A percentile compares a stretch with the other conserved stretches of the same genome.
phyloP scores from a whole-genome alignment of 2,329 filamentous ascomycete genomes.

The Helotiales sp. region DNA sequence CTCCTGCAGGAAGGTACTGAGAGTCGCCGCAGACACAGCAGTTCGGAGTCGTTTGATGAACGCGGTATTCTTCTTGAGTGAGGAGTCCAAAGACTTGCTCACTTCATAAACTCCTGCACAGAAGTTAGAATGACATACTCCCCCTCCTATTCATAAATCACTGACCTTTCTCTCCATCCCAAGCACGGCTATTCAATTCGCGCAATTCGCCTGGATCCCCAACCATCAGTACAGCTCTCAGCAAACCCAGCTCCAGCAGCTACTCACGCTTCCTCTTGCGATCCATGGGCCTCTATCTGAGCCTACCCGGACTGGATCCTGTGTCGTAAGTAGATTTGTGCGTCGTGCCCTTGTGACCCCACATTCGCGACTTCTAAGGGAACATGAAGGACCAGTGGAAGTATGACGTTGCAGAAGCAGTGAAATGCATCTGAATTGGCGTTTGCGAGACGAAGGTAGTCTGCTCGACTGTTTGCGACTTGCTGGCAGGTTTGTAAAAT shows the following conservation, averaged over 20 bases:
- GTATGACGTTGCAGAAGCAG: slow-evolving; percentile 32
- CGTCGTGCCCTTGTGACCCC: slow-evolving; percentile 34
- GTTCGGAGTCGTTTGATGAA: slow-evolving; percentile 97
- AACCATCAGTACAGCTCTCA: slow-evolving; percentile 20
- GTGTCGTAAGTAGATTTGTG: slow-evolving; percentile 23
- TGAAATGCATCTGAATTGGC: slow-evolving; percentile 38
- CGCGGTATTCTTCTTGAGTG: slow-evolving; percentile 95
- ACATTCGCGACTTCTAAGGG: slow-evolving; percentile 37
- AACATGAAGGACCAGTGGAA: slow-evolving; percentile 35
- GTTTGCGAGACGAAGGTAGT: slow-evolving; percentile 12
- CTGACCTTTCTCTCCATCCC: slow-evolving; percentile 84
- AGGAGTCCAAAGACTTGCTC: slow-evolving; percentile 82
- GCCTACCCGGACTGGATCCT: slow-evolving; percentile 22
- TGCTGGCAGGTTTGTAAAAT: slow-evolving; percentile 2
- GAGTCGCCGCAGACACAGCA: slow-evolving; percentile 76
- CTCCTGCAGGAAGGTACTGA: slow-evolving; percentile 84
- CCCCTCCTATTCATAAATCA: slow-evolving; percentile 5
- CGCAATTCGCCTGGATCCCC: slow-evolving; percentile 75
- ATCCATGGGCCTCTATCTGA: slow-evolving; percentile 53
- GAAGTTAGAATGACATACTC: slow-evolving; percentile 17
- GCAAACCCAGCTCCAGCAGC: not conserved
- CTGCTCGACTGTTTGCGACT: slow-evolving; percentile 13
- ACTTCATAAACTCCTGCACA: slow-evolving; percentile 44
- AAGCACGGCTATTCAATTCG: slow-evolving; percentile 81
- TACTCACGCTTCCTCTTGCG: slow-evolving; percentile 62